phyloP scores from a whole-genome alignment of 352 stramenopile species.

The Phytopythium sindhum region DNA sequence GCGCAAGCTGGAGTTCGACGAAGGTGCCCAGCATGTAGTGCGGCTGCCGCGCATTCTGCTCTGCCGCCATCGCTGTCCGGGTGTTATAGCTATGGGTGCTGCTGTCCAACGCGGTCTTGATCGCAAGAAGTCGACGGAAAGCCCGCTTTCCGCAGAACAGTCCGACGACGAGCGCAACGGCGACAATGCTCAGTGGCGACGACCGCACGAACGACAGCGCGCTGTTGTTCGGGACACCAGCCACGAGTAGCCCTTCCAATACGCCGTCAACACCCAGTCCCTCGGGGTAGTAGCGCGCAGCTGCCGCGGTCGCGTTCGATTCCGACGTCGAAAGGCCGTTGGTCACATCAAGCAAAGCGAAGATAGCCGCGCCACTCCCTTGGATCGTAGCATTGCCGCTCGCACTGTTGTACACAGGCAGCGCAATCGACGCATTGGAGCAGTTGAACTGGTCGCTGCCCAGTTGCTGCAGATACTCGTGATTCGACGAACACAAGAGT shows the following conservation, averaged over 20 bases:
- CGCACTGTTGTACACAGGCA: slow-evolving; percentile 30
- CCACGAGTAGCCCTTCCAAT: slow-evolving; percentile 7
- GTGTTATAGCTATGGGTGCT: slow-evolving; percentile 7
- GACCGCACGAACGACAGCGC: slow-evolving; percentile 16
- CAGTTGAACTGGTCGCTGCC: slow-evolving; percentile 30
- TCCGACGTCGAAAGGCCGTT: slow-evolving; percentile 12
- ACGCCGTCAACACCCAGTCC: slow-evolving; percentile 1
- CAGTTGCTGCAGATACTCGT: slow-evolving; percentile 35
- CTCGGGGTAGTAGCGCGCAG: slow-evolving; percentile 23
- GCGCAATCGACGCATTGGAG: slow-evolving; percentile 37
- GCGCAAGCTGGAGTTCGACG: slow-evolving; percentile 42
- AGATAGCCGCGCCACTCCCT: slow-evolving; percentile 23
- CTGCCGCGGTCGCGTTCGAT: neutral
- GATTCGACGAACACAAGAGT: slow-evolving; percentile 27
- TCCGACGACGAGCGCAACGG: slow-evolving; percentile 17
- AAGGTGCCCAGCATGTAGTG: slow-evolving; percentile 39
- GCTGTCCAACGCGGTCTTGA: slow-evolving; percentile 16
- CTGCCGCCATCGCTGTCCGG: neutral
- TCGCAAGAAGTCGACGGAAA: slow-evolving; percentile 17
- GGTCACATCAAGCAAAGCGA: slow-evolving; percentile 30
- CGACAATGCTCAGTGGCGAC: slow-evolving; percentile 13
- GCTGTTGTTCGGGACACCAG: slow-evolving; percentile 20
- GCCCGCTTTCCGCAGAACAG: slow-evolving; percentile 21
- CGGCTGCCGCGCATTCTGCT: slow-evolving; percentile 19
- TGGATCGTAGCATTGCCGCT: slow-evolving; percentile 19